Percentiles rank a stretch among this genome's conserved stretches.
Conservation (phyloP, 1,139 yeast genomes). For the Geotrichum aggregatum region DNA sequence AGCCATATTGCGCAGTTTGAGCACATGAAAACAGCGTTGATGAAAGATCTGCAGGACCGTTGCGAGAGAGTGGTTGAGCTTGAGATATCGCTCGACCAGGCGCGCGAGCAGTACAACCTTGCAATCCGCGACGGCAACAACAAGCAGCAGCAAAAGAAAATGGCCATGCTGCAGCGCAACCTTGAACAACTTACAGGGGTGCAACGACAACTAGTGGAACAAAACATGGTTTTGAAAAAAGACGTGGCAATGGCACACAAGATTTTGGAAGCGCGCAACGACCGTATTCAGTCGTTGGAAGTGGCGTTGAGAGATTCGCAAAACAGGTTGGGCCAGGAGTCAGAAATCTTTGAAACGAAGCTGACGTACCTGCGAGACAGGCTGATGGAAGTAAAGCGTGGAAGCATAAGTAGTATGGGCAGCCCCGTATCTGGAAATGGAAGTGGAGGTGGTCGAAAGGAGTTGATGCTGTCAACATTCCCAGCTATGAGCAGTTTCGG, state of each 20-base stretch:
- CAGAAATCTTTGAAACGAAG: constrained; percentile 52
- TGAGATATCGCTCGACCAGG: constrained; percentile 43
- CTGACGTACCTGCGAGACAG: constrained; percentile 46
- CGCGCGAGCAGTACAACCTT: constrained; percentile 37
- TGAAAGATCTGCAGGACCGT: constrained; percentile 44
- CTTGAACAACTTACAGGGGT: constrained; percentile 45
- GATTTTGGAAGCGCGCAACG: constrained; percentile 57
- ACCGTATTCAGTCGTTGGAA: constrained; percentile 56
- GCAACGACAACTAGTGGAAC: constrained; percentile 46
- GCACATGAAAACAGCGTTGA: constrained; percentile 39
- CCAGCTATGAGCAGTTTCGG: neutral
- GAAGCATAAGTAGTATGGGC: neutral
- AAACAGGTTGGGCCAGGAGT: constrained; percentile 44
- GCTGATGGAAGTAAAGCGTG: constrained; percentile 35
- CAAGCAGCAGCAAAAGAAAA: constrained; percentile 40
- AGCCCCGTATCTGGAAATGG: neutral
- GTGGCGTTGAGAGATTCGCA: constrained; percentile 51
- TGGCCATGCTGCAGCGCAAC: constrained; percentile 45
- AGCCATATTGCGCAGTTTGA: constrained; percentile 34
- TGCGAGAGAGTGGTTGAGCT: constrained; percentile 44
- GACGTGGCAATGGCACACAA: constrained; percentile 54
- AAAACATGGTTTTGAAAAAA: constrained; percentile 44
- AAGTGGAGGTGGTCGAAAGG: neutral
- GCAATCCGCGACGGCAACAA: constrained; percentile 34
- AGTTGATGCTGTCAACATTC: neutral